Conservation (phyloP, 1,284 basidiomycete genomes). For the Polyporus tsugae region DNA sequence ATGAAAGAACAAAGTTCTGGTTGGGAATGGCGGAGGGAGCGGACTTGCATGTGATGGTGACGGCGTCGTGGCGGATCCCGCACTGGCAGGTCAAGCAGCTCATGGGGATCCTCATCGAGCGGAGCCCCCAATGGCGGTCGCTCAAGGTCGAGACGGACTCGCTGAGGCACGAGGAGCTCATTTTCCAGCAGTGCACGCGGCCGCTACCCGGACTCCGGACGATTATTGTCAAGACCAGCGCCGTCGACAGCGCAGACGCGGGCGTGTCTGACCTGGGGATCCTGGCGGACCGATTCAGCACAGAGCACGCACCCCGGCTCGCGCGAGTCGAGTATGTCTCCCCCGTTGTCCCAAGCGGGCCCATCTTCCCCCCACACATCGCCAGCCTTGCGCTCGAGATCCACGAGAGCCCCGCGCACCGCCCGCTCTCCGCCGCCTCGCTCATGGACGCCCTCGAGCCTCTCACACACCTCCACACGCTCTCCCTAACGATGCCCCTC, state of each 20-base stretch:
- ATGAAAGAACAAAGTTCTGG: slow-evolving; percentile 57
- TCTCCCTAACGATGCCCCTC: slow-evolving; percentile 52
- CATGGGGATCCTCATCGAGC: slow-evolving; percentile 51
- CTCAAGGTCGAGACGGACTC: slow-evolving; percentile 50
- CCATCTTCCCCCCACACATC: slow-evolving; percentile 49
- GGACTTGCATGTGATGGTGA: slow-evolving; percentile 54
- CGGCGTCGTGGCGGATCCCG: slow-evolving; percentile 41
- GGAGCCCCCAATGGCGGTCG: slow-evolving; percentile 53
- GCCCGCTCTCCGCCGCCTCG: slow-evolving; percentile 42
- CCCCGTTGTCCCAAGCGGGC: slow-evolving; percentile 45
- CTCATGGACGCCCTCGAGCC: slow-evolving; percentile 36
- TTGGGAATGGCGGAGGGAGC: slow-evolving; percentile 53
- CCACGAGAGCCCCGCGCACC: slow-evolving; percentile 34
- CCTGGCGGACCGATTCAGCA: slow-evolving; percentile 43
- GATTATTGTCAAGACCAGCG: slow-evolving; percentile 34
- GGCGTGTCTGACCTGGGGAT: slow-evolving; percentile 19
- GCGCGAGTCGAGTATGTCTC: slow-evolving; percentile 43
- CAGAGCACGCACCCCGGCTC: slow-evolving; percentile 46
- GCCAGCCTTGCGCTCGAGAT: slow-evolving; percentile 46
- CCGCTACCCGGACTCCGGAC: slow-evolving; percentile 34
- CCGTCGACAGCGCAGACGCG: slow-evolving; percentile 31
- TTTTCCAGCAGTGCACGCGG: slow-evolving; percentile 42
- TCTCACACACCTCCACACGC: slow-evolving; percentile 43
- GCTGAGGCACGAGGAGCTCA: slow-evolving; percentile 48
- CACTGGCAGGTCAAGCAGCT: slow-evolving; percentile 39